Percentiles rank a stretch among this genome's conserved stretches.
Conservation (phyloP, 2,329 filamentous ascomycete genomes). For the Tolypocladium nubicola region DNA sequence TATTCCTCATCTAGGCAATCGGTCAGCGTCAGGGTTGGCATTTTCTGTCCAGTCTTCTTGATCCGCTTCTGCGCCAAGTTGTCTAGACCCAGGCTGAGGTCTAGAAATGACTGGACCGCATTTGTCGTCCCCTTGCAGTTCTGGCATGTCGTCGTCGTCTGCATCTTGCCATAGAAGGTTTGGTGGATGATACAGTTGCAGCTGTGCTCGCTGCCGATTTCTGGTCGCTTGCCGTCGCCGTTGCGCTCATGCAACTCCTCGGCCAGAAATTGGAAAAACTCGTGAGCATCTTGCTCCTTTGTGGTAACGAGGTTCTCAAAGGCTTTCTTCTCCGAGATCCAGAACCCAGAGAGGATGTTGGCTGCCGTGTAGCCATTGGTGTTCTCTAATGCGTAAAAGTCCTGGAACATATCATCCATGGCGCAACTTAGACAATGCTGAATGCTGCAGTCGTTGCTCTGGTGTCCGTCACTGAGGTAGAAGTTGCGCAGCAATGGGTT, state of each 20-base stretch:
- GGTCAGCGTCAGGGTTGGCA: slow-evolving; percentile 40
- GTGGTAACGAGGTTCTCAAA: slow-evolving; percentile 76
- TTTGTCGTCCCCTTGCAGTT: slow-evolving; percentile 75
- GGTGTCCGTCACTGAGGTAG: slow-evolving; percentile 85
- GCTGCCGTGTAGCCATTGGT: slow-evolving; percentile 86
- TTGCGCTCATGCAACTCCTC: slow-evolving; percentile 84
- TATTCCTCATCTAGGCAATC: slow-evolving; percentile 80
- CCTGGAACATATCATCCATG: slow-evolving; percentile 65
- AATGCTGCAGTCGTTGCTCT: slow-evolving; percentile 58
- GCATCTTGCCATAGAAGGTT: slow-evolving; percentile 86
- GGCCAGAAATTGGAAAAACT: slow-evolving; percentile 92
- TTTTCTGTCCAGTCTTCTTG: slow-evolving; percentile 40
- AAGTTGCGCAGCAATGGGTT: slow-evolving; percentile 87
- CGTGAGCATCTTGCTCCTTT: slow-evolving; percentile 92
- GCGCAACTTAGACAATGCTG: slow-evolving; percentile 57
- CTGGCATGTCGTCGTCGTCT: slow-evolving; percentile 83
- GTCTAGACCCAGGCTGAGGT: slow-evolving; percentile 81
- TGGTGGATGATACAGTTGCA: slow-evolving; percentile 92
- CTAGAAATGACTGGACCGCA: slow-evolving; percentile 80
- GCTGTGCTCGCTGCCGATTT: slow-evolving; percentile 46
- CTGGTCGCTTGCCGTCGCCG: slow-evolving; percentile 54
- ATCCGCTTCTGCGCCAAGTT: slow-evolving; percentile 55
- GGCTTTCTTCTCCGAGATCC: slow-evolving; percentile 69
- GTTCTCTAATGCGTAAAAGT: slow-evolving; percentile 62
- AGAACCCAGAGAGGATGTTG: slow-evolving; percentile 79